phyloP scores from a whole-genome alignment of 257 asterid genomes.

The Gentiana dahurica region DNA sequence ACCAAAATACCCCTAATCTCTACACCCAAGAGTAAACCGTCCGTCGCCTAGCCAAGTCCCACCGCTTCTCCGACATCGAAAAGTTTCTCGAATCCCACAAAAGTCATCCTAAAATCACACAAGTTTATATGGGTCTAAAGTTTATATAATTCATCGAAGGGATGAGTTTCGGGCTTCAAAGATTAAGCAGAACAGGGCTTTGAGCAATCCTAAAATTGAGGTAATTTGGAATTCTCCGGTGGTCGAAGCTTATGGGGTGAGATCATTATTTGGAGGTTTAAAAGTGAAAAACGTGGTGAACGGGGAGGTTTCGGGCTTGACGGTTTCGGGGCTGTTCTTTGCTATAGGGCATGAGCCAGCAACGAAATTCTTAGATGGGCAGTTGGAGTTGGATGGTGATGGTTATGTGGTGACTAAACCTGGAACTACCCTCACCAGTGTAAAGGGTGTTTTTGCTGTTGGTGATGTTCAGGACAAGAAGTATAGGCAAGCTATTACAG shows the following conservation, averaged over 20 bases:
- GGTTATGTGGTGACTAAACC: conserved; percentile 74
- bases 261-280: conserved; percentile 45
- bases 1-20: conserved; percentile 12
- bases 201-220: conserved; percentile 54
- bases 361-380: conserved; percentile 76
- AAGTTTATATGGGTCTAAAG: conserved; percentile 70
- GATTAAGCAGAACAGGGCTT: conserved; percentile 74
- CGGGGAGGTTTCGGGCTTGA: conserved; percentile 50
- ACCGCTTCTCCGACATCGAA: conserved; percentile 57
- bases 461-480: conserved; percentile 99
- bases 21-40: conserved; percentile 62
- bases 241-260: conserved; percentile 72
- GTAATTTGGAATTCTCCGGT: conserved; percentile 70
- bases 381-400: conserved; percentile 71
- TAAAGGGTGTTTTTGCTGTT: conserved; percentile 87
- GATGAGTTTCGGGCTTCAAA: conserved; percentile 84
- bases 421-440: conserved; percentile 59
- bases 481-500: conserved; percentile 93
- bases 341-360: conserved; percentile 98
- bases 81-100: conserved; percentile 68
- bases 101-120: conserved; percentile 42
- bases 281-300: conserved; percentile 58
- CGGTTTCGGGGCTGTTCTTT: conserved; percentile 71
- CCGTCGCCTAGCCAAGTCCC: conserved; percentile 63
- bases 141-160: conserved; percentile 77